Evolutionary conservation across 2,329 filamentous ascomycete genomes (phyloP).

Genomic region (Paecilomyces niveus): DNA sequence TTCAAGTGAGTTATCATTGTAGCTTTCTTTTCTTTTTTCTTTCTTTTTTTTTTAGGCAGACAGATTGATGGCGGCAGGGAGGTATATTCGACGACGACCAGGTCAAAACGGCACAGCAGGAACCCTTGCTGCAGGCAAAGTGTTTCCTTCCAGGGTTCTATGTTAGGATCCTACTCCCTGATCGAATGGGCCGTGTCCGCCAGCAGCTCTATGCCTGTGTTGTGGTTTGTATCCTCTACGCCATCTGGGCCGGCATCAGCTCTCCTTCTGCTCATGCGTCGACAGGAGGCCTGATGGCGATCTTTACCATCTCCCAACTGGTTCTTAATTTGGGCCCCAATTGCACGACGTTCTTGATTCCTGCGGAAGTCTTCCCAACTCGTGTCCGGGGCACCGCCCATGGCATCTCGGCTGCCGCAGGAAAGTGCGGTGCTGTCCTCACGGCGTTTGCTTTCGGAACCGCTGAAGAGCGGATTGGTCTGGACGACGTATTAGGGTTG

Average conservation of each 20-base stretch:
- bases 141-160: slow-evolving; percentile 17
- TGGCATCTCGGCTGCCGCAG: slow-evolving; percentile 54
- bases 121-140: slow-evolving; percentile 19
- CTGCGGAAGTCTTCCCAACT: slow-evolving; percentile 57
- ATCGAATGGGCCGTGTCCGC: slow-evolving; percentile 13
- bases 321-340: slow-evolving; percentile 41
- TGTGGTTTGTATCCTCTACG: slow-evolving; percentile 18
- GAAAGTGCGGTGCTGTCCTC: slow-evolving; percentile 51
- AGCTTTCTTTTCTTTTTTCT: no score
- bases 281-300: slow-evolving; percentile 18
- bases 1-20: slow-evolving; percentile 14
- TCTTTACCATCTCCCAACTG: slow-evolving; percentile 22
- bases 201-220: slow-evolving; percentile 14
- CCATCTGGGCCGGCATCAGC: slow-evolving; percentile 21
- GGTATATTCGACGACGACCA: slow-evolving; percentile 15
- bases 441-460: slow-evolving; percentile 13
- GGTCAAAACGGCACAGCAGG: slow-evolving; percentile 15
- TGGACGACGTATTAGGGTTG: slow-evolving; percentile 14
- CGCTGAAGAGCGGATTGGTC: slow-evolving; percentile 14
- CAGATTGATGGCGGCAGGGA: slow-evolving; percentile 9
- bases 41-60: background rate
- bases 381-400: slow-evolving; percentile 55
- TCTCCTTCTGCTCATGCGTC: slow-evolving; percentile 12
- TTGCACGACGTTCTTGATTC: slow-evolving; percentile 55
- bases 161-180: slow-evolving; percentile 17